Percentiles rank a stretch among this genome's conserved stretches.
phyloP scores from a whole-genome alignment of 495 filamentous ascomycete genomes.

The Coniosporium apollinis region DNA sequence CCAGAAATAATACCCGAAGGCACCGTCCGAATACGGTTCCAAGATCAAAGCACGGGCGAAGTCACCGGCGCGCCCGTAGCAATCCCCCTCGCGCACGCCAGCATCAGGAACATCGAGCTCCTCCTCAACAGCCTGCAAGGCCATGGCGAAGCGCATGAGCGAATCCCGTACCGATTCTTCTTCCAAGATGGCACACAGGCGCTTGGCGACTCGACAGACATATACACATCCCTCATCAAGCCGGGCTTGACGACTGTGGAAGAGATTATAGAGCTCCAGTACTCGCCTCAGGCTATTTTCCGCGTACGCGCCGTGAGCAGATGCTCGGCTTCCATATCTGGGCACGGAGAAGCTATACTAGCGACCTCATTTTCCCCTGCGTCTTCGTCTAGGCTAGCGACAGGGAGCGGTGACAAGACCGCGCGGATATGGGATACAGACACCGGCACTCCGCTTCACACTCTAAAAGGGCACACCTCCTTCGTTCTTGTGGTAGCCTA shows the following conservation, averaged over 20 bases:
- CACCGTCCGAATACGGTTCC: slow-evolving; percentile 71
- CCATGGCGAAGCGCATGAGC: slow-evolving; percentile 49
- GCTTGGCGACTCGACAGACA: slow-evolving; percentile 37
- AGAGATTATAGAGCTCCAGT: slow-evolving; percentile 59
- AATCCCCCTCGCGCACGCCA: slow-evolving; percentile 71
- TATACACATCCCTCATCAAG: slow-evolving; percentile 54
- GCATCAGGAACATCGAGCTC: slow-evolving; percentile 74
- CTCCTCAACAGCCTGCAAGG: slow-evolving; percentile 79
- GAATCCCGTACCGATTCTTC: slow-evolving; percentile 77
- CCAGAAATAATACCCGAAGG: slow-evolving; percentile 50
- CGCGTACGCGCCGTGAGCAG: slow-evolving; percentile 81
- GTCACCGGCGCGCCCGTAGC: slow-evolving; percentile 53
- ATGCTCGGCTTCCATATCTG: slow-evolving; percentile 73
- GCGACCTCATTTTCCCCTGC: slow-evolving; percentile 75
- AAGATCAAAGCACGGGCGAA: slow-evolving; percentile 63
- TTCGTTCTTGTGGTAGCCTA: slow-evolving; percentile 85
- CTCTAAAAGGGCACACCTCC: slow-evolving; percentile 79
- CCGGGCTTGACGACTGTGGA: slow-evolving; percentile 51
- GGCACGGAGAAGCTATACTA: slow-evolving; percentile 86
- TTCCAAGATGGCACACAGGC: too few relatives aligned
- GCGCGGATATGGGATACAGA: slow-evolving; percentile 93
- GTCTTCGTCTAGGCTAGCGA: slow-evolving; percentile 65
- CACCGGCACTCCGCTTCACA: slow-evolving; percentile 77
- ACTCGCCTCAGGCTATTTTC: slow-evolving; percentile 87
- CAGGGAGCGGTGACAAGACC: slow-evolving; percentile 80